These are phyloP conservation scores for Neoarthrinium moseri DNA, from an alignment of 2,329 filamentous ascomycete species.

Conservation along the genomic window DNA sequence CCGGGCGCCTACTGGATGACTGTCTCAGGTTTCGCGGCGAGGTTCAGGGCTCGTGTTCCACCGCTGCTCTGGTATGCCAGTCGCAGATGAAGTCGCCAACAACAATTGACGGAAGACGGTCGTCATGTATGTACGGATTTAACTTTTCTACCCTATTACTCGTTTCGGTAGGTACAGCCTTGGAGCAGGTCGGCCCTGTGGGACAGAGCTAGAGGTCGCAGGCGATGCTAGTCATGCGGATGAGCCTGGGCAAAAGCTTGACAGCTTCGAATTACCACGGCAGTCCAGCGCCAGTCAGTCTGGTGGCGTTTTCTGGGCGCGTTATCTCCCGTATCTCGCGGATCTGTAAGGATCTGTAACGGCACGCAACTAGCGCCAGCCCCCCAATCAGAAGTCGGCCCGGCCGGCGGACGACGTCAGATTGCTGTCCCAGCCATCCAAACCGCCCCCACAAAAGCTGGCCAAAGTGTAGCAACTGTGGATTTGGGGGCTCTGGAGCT, in stretches of 20 bases:
- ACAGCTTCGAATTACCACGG: constrained; percentile 5
- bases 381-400: too few species aligned
- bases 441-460: too few species aligned
- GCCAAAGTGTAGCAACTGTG: too few species aligned
- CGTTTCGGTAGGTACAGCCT: constrained; percentile 8
- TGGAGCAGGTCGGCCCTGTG: neutral
- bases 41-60: neutral
- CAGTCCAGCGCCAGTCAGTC: too few species aligned
- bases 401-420: too few species aligned
- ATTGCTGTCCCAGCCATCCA: too few species aligned
- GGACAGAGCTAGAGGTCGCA: neutral
- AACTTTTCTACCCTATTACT: constrained; percentile 5
- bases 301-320: too few species aligned
- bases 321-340: too few species aligned
- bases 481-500: too few species aligned
- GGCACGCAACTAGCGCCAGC: too few species aligned
- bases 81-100: neutral
- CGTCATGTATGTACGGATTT: constrained; percentile 3
- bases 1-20: neutral
- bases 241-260: constrained; percentile 8
- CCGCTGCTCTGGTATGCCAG: constrained; percentile 1
- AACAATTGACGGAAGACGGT: neutral
- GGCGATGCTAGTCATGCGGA: constrained; percentile 5
- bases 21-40: neutral
- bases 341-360: too few species aligned